Evolutionary conservation across 768 basidiomycete genomes (phyloP), one percentile per base, ranked within the genome.

Genomic region (Agaricus subrufescens): DNA sequence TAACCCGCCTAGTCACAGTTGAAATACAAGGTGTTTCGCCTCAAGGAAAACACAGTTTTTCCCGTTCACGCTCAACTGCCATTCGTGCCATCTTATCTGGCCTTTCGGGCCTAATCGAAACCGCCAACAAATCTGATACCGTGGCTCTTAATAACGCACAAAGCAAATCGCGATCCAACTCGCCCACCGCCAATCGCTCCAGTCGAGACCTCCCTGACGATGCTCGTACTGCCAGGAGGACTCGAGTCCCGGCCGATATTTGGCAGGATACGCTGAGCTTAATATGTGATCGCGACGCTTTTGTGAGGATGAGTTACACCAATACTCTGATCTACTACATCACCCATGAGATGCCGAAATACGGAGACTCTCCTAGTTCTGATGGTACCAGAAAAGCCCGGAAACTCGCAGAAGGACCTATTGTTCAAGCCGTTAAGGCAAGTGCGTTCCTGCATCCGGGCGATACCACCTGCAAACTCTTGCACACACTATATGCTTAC

Each of bases 231-330:
- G 75, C 83, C n/a, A 77, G 84, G 50, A 75, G 90, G 56, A 85
- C 83, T 9, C 78, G 78, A 58, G 80, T 97, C 31, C 77, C 87
- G 3, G 86, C 89, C 29, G 92, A 94, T 65, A 81, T 88, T 34
- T 96, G 93, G 93, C 91, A 94, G 66, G 94, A 96, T 58, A 94
- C 91, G 1, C 69, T 96, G 44, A 87, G 86, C 47, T 75, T 97
- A 27, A 70, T 96, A 3, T 95, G 92, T 66, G 92, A 96, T 65
- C 68, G 72, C 11, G 86, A 91, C 55, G 86, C 82, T 62, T 73
- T 81, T n/a, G 84, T 95, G 23, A 84, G 94, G 54, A 80, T 82
- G 11, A 89, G 91, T 60, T 95, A 94, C 66, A 80, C 85, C 0
- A 73, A 79, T 38, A 82, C 85, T 3, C 69, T 97, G n/a, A 71